Percentiles rank a stretch among this genome's conserved stretches.
Conservation (phyloP, 169 alveolate species). For the Eimeria falciformis region DNA sequence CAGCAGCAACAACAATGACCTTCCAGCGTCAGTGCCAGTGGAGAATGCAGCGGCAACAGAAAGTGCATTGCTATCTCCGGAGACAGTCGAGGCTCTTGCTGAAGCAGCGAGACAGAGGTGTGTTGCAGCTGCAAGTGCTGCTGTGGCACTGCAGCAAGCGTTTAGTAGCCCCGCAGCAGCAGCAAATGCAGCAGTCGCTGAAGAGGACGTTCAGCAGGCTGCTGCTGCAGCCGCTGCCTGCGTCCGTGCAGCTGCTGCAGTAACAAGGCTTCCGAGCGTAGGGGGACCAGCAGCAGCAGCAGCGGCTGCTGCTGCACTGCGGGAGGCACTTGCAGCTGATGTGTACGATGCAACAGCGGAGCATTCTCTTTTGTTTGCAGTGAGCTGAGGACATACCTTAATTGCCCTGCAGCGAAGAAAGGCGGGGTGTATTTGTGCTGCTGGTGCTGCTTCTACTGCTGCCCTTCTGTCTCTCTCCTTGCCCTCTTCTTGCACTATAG, state of each 20-base stretch:
- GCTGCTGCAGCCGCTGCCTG: constrained; percentile 50
- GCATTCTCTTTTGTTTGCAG: neutral
- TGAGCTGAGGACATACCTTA: neutral
- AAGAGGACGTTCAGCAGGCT: neutral
- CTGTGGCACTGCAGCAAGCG: neutral
- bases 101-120: constrained; percentile 44
- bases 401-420: neutral
- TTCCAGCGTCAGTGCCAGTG: neutral
- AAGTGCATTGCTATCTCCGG: neutral
- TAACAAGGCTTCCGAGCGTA: neutral
- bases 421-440: neutral
- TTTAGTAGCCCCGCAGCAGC: constrained; percentile 5
- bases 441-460: constrained; percentile 38
- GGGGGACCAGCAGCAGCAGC: constrained; percentile 51
- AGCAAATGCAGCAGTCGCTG: neutral
- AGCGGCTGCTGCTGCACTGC: neutral
- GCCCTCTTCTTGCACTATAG: too few relatives aligned
- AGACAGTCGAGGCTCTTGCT: constrained; percentile 32
- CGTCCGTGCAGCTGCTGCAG: constrained; percentile 35
- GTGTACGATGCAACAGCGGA: constrained; percentile 32
- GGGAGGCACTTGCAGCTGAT: constrained; percentile 47
- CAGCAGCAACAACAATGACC: constrained; percentile 15
- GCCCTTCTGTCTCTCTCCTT: too few relatives aligned
- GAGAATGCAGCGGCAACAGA: neutral
- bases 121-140: constrained; percentile 23